A percentile compares a stretch with the other conserved stretches of the same genome.
phyloP scores from a whole-genome alignment of 345 rosid species.

The Ceriops tagal region DNA sequence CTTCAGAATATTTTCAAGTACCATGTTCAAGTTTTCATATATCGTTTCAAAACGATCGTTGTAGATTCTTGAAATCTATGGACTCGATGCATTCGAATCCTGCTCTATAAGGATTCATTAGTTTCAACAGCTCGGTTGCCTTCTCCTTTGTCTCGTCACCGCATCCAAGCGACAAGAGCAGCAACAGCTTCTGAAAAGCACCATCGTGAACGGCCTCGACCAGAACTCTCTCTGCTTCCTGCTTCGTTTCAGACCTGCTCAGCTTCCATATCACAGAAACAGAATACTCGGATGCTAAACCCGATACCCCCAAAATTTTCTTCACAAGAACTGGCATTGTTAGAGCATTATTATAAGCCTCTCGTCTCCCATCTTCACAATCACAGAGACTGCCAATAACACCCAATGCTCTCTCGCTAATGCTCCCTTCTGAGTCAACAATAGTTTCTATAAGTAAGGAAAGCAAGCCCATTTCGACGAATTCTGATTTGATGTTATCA shows the following conservation, averaged over 20 bases:
- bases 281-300: slow-evolving; percentile 34
- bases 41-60: slow-evolving; percentile 46
- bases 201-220: slow-evolving; percentile 53
- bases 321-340: slow-evolving; percentile 47
- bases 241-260: slow-evolving; percentile 23
- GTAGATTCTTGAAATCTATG: slow-evolving; percentile 53
- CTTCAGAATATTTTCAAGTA: too few relatives aligned
- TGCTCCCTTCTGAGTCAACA: slow-evolving; percentile 32
- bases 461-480: slow-evolving; percentile 34
- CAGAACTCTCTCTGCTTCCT: slow-evolving; percentile 21
- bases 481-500: slow-evolving; percentile 14
- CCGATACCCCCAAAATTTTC: slow-evolving; percentile 41
- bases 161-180: slow-evolving; percentile 54
- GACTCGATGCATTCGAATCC: slow-evolving; percentile 58
- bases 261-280: slow-evolving; percentile 48
- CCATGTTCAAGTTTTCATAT: background rate
- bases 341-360: slow-evolving; percentile 34
- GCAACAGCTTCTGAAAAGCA: slow-evolving; percentile 52
- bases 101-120: slow-evolving; percentile 51
- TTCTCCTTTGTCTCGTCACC: slow-evolving; percentile 47
- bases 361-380: slow-evolving; percentile 32
- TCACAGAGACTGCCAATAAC: slow-evolving; percentile 37
- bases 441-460: slow-evolving; percentile 26
- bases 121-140: slow-evolving; percentile 50
- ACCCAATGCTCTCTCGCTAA: slow-evolving; percentile 33